phyloP scores from a whole-genome alignment of 1,284 basidiomycete genomes.

The Thelephora terrestris region DNA sequence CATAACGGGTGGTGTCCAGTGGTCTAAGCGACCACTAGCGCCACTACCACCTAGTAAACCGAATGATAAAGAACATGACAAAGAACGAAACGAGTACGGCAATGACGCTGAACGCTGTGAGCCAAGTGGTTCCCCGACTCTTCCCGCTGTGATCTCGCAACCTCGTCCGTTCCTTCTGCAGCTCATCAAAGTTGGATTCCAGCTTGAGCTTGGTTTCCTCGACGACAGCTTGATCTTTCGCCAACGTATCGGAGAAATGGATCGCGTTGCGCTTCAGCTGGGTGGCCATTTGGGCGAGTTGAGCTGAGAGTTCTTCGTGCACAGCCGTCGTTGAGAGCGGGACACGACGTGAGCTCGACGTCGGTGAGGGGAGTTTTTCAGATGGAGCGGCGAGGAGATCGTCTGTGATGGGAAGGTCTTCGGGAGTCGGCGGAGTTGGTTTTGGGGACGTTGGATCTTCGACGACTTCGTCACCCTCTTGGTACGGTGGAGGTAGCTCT shows the following conservation, averaged over 20 bases:
- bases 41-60: slow-evolving; percentile 33
- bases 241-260: slow-evolving; percentile 57
- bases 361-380: neutral
- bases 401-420: neutral
- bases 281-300: slow-evolving; percentile 68
- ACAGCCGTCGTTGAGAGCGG: slow-evolving; percentile 30
- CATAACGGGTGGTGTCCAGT: no score
- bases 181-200: slow-evolving; percentile 57
- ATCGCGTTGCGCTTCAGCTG: slow-evolving; percentile 68
- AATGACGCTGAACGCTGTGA: slow-evolving; percentile 50
- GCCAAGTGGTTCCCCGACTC: slow-evolving; percentile 63
- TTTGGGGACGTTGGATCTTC: neutral
- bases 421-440: neutral
- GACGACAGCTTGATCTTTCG: slow-evolving; percentile 54
- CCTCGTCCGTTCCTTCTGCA: slow-evolving; percentile 55
- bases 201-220: slow-evolving; percentile 54
- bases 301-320: slow-evolving; percentile 63
- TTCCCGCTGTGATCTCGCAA: slow-evolving; percentile 56
- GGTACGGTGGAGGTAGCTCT: neutral
- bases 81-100: slow-evolving; percentile 55
- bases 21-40: no score
- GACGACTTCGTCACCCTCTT: neutral
- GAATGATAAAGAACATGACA: slow-evolving; percentile 63
- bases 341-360: neutral
- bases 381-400: neutral